A percentile compares a stretch with the other conserved stretches of the same genome.
phyloP scores from a whole-genome alignment of 2,329 filamentous ascomycete species.

The Fusarium mundagurra region DNA sequence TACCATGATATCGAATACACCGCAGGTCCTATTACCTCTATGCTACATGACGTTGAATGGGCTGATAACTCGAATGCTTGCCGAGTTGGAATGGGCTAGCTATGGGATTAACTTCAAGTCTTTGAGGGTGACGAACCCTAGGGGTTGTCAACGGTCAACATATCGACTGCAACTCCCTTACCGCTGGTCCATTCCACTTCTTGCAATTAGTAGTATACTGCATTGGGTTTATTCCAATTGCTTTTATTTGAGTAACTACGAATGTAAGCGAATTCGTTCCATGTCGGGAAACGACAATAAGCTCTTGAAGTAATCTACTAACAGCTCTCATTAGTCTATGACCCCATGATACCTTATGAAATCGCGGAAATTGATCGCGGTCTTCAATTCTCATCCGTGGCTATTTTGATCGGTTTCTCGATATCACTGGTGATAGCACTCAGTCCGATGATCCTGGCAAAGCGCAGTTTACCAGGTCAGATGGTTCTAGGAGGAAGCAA shows the following conservation, averaged over 20 bases:
- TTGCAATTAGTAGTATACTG: neutral
- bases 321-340: neutral
- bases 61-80: neutral
- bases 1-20: neutral
- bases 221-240: neutral
- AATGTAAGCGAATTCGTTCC: neutral
- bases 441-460: neutral
- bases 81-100: neutral
- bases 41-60: neutral
- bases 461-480: neutral
- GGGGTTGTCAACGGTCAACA: neutral
- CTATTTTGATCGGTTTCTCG: neutral
- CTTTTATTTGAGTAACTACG: neutral
- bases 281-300: rapidly evolving
- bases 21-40: neutral
- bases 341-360: neutral
- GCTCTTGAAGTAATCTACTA: neutral
- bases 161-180: neutral
- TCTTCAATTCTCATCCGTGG: neutral
- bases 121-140: neutral
- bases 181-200: neutral
- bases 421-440: neutral
- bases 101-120: neutral
- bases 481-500: neutral
- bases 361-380: neutral